Base-by-base conservation (phyloP, 1,139 yeast species). In the Meyerozyma elateridarum region DNA sequence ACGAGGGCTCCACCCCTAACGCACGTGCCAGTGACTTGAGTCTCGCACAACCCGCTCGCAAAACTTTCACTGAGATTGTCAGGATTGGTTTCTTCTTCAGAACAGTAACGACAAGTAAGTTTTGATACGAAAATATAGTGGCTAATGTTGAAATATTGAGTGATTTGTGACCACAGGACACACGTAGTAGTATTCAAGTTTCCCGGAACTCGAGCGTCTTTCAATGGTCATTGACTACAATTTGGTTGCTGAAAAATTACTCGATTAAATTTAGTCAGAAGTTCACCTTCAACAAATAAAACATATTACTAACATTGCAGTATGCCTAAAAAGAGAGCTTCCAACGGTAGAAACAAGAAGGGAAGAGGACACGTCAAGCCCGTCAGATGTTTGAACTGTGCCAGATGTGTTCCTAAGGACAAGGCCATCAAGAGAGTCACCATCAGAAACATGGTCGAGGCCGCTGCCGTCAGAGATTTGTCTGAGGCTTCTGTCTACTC, bases 261-360 rank as follows among this genome's bases (percentile, higher is more conserved):
- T n/a, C n/a, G n/a, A n/a, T n/a, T n/a, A n/a, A n/a, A n/a, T n/a
- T n/a, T n/a, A n/a, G n/a, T n/a, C n/a, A n/a, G n/a, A n/a, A n/a
- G n/a, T n/a, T n/a, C n/a, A n/a, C n/a, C n/a, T n/a, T n/a, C n/a
- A n/a, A n/a, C n/a, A n/a, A n/a, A n/a, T n/a, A n/a, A n/a, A n/a
- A n/a, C n/a, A n/a, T n/a, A n/a, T n/a, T n/a, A n/a, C n/a, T n/a
- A n/a, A n/a, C 49, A 52, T 54, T 42, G 39, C 73, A 78, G 74
- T 61, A 91, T 91, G 98, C 96, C 98, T 76, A 91, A 91, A 88
- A 91, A 91, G 97, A 91, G 99, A 88, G 88, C 97, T 75, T 87
- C 96, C 93, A 88, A 88, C 96, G 99, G 99, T 82, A 91, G 98
- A 83, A 91, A 93, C 94, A 91, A 91, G 95, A 88, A 88, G 81